Conservation (phyloP, 1,139 yeast species). For the Yamadazyma pseudoaaseri region DNA sequence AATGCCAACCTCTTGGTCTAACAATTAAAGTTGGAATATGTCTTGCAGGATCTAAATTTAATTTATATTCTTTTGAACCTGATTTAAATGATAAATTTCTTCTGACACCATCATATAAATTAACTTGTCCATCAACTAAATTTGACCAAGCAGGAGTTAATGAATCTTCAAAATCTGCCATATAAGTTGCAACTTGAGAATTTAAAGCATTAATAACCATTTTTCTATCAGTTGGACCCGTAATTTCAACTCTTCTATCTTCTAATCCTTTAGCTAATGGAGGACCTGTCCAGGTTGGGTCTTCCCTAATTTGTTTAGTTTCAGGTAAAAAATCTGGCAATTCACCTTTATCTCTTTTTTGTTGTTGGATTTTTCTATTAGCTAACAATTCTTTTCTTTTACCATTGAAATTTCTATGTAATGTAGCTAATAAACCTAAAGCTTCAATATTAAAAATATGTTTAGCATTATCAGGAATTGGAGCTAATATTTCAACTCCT, state of each 20-base stretch:
- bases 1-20: slow-evolving; percentile 88
- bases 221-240: slow-evolving; percentile 89
- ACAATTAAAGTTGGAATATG: slow-evolving; percentile 75
- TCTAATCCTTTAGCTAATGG: slow-evolving; percentile 71
- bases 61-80: slow-evolving; percentile 60
- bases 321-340: slow-evolving; percentile 75
- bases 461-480: slow-evolving; percentile 56
- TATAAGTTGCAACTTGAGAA: slow-evolving; percentile 84
- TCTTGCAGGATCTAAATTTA: slow-evolving; percentile 52
- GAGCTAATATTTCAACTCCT: slow-evolving; percentile 67
- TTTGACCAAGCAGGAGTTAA: slow-evolving; percentile 95
- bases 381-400: slow-evolving; percentile 60
- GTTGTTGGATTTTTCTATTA: slow-evolving; percentile 60
- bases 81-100: slow-evolving; percentile 57
- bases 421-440: slow-evolving; percentile 66
- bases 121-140: slow-evolving; percentile 85
- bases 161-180: slow-evolving; percentile 96
- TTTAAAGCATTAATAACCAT: slow-evolving; percentile 94
- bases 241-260: slow-evolving; percentile 81
- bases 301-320: slow-evolving; percentile 67
- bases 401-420: slow-evolving; percentile 68
- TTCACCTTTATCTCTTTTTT: slow-evolving; percentile 62
- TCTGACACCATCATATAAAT: slow-evolving; percentile 84
- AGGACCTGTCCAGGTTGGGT: slow-evolving; percentile 78
- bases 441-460: slow-evolving; percentile 70